A percentile compares a stretch with the other conserved stretches of the same genome.
Evolutionary conservation across 805 yeast genomes (phyloP).

Genomic region (Sungouiella thailandica): DNA sequence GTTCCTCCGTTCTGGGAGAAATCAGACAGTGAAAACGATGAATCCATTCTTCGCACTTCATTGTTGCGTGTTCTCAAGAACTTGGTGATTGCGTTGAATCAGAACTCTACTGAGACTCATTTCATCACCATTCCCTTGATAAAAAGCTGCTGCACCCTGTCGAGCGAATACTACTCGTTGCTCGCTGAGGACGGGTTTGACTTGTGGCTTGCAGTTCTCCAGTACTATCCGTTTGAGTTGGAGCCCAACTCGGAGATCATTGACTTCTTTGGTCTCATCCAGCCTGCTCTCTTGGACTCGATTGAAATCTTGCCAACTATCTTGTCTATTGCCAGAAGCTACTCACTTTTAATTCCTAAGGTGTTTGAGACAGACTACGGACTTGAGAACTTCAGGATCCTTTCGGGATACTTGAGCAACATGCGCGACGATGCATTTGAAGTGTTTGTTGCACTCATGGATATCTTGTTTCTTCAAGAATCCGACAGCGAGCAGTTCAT

Average conservation of each 20-base stretch:
- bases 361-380: conserved; percentile 33
- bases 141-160: conserved; percentile 53
- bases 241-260: conserved; percentile 35
- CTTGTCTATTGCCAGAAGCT: conserved; percentile 58
- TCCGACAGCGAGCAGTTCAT: conserved; percentile 22
- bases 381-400: conserved; percentile 40
- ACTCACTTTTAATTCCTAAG: conserved; percentile 46
- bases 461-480: conserved; percentile 39
- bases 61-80: conserved; percentile 52
- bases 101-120: conserved; percentile 44
- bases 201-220: conserved; percentile 69
- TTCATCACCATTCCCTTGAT: conserved; percentile 63
- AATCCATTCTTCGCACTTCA: conserved; percentile 36
- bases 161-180: conserved; percentile 40
- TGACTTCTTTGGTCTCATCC: conserved; percentile 45
- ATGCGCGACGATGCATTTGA: conserved; percentile 70
- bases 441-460: conserved; percentile 50
- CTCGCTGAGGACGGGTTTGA: conserved; percentile 84
- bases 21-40: conserved; percentile 38
- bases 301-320: conserved; percentile 71
- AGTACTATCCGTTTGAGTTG: conserved; percentile 46
- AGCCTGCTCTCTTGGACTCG: conserved; percentile 57
- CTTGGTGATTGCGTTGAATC: conserved; percentile 51
- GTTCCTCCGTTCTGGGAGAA: conserved; percentile 78
- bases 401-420: conserved; percentile 50